phyloP scores from a whole-genome alignment of 2,329 filamentous ascomycete species.

The Aspergillus fructus region DNA sequence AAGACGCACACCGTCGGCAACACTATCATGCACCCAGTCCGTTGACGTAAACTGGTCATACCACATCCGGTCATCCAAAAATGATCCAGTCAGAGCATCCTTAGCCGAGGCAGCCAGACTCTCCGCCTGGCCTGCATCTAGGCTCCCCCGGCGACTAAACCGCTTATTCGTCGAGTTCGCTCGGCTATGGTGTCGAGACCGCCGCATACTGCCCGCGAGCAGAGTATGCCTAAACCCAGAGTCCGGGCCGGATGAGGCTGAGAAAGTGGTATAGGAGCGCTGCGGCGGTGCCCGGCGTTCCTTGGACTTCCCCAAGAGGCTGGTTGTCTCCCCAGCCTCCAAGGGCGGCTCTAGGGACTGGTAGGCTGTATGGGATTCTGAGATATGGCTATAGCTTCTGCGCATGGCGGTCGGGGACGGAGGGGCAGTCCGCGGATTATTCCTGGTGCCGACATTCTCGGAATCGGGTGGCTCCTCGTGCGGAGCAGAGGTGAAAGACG shows the following conservation, averaged over 20 bases:
- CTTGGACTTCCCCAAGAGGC: conserved; percentile 28
- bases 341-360: conserved; percentile 30
- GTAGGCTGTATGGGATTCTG: conserved; percentile 33
- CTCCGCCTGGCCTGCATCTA: conserved; percentile 49
- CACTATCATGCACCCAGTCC: conserved; percentile 97
- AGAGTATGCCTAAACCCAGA: conserved; percentile 34
- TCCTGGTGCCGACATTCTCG: conserved; percentile 11
- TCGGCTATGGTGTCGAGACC: conserved; percentile 49
- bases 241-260: conserved; percentile 32
- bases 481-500: conserved; percentile 22
- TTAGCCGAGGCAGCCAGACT: conserved; percentile 45
- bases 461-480: conserved; percentile 13
- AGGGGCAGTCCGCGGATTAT: conserved; percentile 30
- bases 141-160: conserved; percentile 51
- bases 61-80: conserved; percentile 86
- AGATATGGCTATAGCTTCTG: conserved; percentile 29
- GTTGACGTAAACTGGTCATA: conserved; percentile 98
- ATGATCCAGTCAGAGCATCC: conserved; percentile 56
- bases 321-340: conserved; percentile 36
- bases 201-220: conserved; percentile 36
- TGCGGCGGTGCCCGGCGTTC: conserved; percentile 23
- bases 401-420: conserved; percentile 37
- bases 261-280: conserved; percentile 39
- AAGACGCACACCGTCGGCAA: conserved; percentile 86
- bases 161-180: conserved; percentile 54